Evolutionary conservation across 306 rosid species (phyloP).

Genomic region (Mucuna pruriens): DNA sequence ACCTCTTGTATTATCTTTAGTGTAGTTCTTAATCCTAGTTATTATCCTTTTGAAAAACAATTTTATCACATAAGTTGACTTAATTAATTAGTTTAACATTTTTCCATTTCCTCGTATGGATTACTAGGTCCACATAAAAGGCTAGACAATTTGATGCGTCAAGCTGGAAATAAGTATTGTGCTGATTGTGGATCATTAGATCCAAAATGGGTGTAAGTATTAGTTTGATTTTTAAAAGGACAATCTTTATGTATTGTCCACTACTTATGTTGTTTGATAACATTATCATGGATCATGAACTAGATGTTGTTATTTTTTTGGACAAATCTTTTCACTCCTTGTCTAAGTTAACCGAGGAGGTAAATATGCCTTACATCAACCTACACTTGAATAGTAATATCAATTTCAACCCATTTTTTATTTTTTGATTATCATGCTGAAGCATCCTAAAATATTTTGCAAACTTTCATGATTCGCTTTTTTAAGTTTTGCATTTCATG

Average conservation of each 20-base stretch:
- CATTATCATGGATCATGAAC: background rate
- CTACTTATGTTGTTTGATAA: background rate
- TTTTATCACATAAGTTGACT: background rate
- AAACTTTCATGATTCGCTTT: background rate
- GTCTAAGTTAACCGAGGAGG: background rate
- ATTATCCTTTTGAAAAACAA: background rate
- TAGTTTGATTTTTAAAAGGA: background rate
- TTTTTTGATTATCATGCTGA: background rate
- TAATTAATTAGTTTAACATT: conserved; percentile 1
- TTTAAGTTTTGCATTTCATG: background rate
- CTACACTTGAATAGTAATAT: background rate
- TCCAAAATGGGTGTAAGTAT: conserved; percentile 98
- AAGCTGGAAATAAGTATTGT: conserved; percentile 71
- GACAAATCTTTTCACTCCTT: background rate
- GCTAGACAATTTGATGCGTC: conserved; percentile 67
- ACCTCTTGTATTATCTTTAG: background rate
- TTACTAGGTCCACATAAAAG: conserved; percentile 72
- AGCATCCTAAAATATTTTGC: background rate
- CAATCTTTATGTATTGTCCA: background rate
- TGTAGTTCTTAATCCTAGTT: background rate
- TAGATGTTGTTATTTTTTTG: background rate
- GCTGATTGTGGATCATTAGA: conserved; percentile 95
- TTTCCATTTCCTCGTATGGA: conserved; percentile 8
- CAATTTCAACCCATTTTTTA: background rate
- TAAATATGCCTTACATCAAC: conserved; percentile 7